A percentile compares a stretch with the other conserved stretches of the same genome.
Evolutionary conservation across 345 rosid species (phyloP).

Genomic region (Hypericum perforatum): DNA sequence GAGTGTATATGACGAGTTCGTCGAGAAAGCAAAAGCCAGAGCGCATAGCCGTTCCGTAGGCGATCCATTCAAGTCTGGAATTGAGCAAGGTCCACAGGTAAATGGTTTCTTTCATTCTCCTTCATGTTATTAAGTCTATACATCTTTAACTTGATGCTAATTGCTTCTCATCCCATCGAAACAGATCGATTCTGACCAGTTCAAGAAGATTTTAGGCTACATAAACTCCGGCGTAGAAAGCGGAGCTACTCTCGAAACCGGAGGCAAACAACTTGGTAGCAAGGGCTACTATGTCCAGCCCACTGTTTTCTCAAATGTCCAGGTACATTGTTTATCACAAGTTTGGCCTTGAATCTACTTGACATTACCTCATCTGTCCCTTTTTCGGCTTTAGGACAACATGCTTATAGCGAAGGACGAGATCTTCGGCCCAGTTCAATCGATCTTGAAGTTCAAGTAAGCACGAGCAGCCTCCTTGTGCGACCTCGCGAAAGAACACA

Average conservation of each 20-base stretch:
- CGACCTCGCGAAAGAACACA: not conserved
- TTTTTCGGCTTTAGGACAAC: constrained; percentile 45
- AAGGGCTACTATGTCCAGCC: constrained; percentile 82
- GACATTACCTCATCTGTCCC: not conserved
- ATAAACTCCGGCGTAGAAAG: constrained; percentile 59
- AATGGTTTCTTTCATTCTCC: no score
- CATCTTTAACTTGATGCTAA: no score
- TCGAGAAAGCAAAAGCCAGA: constrained; percentile 74
- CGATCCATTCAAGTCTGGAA: constrained; percentile 75
- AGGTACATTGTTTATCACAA: constrained; percentile 27
- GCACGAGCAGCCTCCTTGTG: constrained; percentile 8
- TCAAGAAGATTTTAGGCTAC: constrained; percentile 55
- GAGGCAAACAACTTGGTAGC: constrained; percentile 65
- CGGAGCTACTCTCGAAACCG: constrained; percentile 88
- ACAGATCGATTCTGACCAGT: constrained; percentile 70
- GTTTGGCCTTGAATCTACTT: not conserved
- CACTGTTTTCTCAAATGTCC: constrained; percentile 88
- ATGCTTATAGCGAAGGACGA: constrained; percentile 87
- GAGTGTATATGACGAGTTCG: constrained; percentile 64
- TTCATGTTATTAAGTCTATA: no score
- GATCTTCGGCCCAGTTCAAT: constrained; percentile 92
- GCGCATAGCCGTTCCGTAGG: constrained; percentile 65
- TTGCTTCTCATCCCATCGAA: not conserved
- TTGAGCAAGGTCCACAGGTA: constrained; percentile 98
- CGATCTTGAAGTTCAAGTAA: constrained; percentile 85